Conservation (phyloP, 371 early-diverging fungal genomes). For the Mucor velutinosus region DNA sequence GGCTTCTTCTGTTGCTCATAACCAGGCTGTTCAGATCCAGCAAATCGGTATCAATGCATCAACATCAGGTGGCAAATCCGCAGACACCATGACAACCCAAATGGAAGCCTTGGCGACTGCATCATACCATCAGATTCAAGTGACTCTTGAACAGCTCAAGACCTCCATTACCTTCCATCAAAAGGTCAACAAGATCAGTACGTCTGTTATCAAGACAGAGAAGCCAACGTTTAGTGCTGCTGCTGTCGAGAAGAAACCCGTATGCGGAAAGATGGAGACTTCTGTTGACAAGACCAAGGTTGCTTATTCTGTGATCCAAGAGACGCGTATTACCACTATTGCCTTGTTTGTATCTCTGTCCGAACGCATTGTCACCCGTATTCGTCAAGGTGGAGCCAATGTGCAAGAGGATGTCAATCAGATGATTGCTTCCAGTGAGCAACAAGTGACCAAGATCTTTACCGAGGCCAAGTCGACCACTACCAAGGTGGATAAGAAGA, state of each 20-base stretch:
- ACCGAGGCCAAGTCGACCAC: constrained; percentile 19
- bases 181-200: not conserved
- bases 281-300: constrained; percentile 29
- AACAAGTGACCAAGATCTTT: constrained; percentile 17
- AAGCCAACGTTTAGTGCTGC: not conserved
- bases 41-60: constrained; percentile 34
- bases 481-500: constrained; percentile 26
- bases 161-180: constrained; percentile 21
- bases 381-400: constrained; percentile 21
- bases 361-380: constrained; percentile 22
- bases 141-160: constrained; percentile 31
- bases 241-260: constrained; percentile 18
- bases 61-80: constrained; percentile 18
- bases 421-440: constrained; percentile 17
- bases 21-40: constrained; percentile 31
- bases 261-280: constrained; percentile 19
- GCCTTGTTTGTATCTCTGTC: constrained; percentile 19
- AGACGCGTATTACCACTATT: constrained; percentile 22
- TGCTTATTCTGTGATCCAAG: constrained; percentile 28
- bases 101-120: constrained; percentile 28
- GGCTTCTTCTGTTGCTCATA: constrained; percentile 23
- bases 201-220: not conserved
- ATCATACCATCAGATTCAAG: constrained; percentile 31
- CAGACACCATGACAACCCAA: constrained; percentile 15
- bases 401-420: constrained; percentile 23